Evolutionary conservation across 2,329 filamentous ascomycete species (phyloP).

Genomic region (Scedosporium apiospermum): DNA sequence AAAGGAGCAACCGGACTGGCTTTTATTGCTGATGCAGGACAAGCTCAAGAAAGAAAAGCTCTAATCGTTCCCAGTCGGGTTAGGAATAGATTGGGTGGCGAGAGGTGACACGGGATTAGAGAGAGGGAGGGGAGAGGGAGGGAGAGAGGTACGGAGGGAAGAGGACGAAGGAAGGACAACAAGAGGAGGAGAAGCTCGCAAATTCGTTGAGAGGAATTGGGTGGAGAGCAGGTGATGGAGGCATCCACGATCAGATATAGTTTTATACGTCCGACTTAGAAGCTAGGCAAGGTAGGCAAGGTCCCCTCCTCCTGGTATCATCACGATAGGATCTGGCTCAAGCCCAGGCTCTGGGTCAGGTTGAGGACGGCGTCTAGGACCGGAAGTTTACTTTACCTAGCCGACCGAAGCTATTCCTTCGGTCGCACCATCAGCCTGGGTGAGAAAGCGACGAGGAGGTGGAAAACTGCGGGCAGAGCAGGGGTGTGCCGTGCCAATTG

Average conservation of each 20-base stretch:
- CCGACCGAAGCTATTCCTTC: background rate
- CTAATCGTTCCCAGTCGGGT: background rate
- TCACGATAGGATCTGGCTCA: background rate
- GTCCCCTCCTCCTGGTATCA: background rate
- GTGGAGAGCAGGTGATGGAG: background rate
- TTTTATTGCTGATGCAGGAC: background rate
- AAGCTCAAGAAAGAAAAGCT: background rate
- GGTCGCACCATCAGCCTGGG: background rate
- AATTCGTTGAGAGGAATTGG: background rate
- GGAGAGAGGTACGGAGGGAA: background rate
- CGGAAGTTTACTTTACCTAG: background rate
- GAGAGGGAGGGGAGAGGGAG: background rate
- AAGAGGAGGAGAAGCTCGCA: background rate
- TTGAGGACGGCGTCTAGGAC: background rate
- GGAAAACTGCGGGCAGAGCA: no score
- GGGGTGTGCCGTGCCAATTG: no score
- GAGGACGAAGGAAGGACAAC: background rate
- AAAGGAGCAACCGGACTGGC: background rate
- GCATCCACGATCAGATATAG: background rate
- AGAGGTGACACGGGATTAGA: conserved; percentile 1
- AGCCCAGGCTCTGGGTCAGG: background rate
- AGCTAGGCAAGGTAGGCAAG: background rate
- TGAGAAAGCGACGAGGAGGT: background rate
- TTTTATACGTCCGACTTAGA: background rate
- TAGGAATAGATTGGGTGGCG: background rate